Base-by-base conservation (phyloP, 345 rosid species). In the Eucalyptus brandiana region DNA sequence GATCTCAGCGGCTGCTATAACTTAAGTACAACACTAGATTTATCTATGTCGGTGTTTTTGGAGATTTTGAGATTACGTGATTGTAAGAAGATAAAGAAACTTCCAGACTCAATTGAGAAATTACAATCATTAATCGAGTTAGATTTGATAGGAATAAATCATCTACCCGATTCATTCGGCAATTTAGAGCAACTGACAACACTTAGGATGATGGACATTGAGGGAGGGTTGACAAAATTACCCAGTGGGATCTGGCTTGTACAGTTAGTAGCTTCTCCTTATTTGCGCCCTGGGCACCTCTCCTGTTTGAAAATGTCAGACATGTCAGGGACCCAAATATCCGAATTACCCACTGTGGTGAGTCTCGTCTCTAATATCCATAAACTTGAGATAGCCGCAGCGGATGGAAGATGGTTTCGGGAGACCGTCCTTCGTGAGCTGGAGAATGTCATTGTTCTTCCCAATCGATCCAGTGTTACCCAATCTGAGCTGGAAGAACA, bases 11-110 rank as follows among this genome's bases (percentile, higher is more conserved):
- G 1, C 0, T 53, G 56, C 2, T 1, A 0, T 18, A 17, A 53
- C 24, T 53, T 28, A 53, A 53, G 58, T 24, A 53, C 11, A 19
- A 0, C 1, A 1, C 11, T 5, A 1, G 7, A 17, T 9, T 69
- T 69, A 34, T 69, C n/a, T 2, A 5, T 6, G 1, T 5, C 19
- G 58, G 58, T 51, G 11, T 53, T 4, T 8, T 53, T 53, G 26
- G 58, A 53, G 58, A 54, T 54, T 54, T 26, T 58, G 65, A 58
- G 2, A 26, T 24, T 58, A 58, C 1, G 1, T 16, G 0, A 0
- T 4, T 32, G 81, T 19, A 0, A 0, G 0, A 1, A 4, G 3
- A 32, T 67, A 67, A 32, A 16, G 7, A 13, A 67, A 4, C 42
- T 67, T 67, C 80, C 42, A 1, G 12, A 67, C 8, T 67, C 6